Base-by-base conservation (phyloP, 345 rosid genomes). In the Bretschneidera sinensis region DNA sequence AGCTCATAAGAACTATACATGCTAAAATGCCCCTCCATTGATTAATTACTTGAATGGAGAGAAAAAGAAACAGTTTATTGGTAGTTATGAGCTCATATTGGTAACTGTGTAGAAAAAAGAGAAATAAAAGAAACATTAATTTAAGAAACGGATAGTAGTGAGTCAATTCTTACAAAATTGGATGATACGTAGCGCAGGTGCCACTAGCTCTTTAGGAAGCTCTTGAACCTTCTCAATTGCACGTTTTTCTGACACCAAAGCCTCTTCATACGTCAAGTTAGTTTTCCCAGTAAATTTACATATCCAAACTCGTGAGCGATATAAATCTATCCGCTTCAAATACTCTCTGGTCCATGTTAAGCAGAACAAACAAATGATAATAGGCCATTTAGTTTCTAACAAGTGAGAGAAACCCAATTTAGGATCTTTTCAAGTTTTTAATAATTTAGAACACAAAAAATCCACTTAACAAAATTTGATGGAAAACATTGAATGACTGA, bases 211-310 rank as follows among this genome's bases (percentile, higher is more conserved):
- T 63, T 79, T 54, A 17, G 96, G 85, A 54, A 94, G 75, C 62
- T 78, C 85, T 75, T 85, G 92, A 76, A 87, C 95, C 76, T 76
- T 94, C 78, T 83, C 77, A 57, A 57, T 57, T 10, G 92, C 90
- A 33, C 48, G 63, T 72, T 79, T 90, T 77, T 94, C 99, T 17
- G 92, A 86, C 19, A 88, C 85, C 84, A 90, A 75, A 55, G 99
- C 97, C 86, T 88, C 99, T 74, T 94, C 96, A 52, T 78, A 94
- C 54, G 96, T 94, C 86, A 94, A 67, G 77, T 86, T 78, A 56
- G 79, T 61, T 78, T 86, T 94, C 10, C 95, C 99, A 25, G 91
- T 94, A 69, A 80, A 70, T 78, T 81, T 83, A 69, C 99, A 90
- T 34, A 81, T 80, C 99, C 99, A 90, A 57, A 78, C 71, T 69